Conservation (phyloP, 768 basidiomycete species). For the Tylopilus balloui region DNA sequence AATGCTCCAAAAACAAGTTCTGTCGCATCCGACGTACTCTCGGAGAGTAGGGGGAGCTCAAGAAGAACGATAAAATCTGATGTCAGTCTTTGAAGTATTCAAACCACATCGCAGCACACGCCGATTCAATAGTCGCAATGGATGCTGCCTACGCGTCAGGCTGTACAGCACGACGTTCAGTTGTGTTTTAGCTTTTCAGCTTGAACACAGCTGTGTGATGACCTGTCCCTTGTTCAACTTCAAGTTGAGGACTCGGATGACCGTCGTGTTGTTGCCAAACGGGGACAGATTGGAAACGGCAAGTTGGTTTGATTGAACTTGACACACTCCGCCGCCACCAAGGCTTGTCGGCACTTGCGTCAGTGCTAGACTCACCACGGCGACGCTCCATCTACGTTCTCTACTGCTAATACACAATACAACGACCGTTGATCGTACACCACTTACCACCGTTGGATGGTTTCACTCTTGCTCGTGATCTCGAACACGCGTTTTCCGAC, state of each 20-base stretch:
- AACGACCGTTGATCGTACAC: conserved; percentile 1
- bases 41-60: too few relatives aligned
- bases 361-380: background rate
- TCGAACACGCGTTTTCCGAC: conserved; percentile 12
- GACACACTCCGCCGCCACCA: background rate
- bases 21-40: background rate
- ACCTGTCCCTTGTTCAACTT: too few relatives aligned
- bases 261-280: conserved; percentile 9
- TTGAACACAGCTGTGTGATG: too few relatives aligned
- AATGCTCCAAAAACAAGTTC: background rate
- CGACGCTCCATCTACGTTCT: conserved; percentile 1
- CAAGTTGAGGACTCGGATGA: too few relatives aligned
- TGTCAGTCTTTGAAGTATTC: too few relatives aligned
- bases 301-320: conserved; percentile 2
- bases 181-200: too few relatives aligned
- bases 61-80: too few relatives aligned
- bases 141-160: too few relatives aligned
- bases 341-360: background rate
- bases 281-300: conserved; percentile 3
- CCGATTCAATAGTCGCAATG: too few relatives aligned
- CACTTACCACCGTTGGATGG: background rate
- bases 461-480: conserved; percentile 4
- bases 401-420: conserved; percentile 6
- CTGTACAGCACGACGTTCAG: too few relatives aligned
- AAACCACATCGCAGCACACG: too few relatives aligned